Conservation (phyloP, 2,329 filamentous ascomycete species). For the Dactylonectria estremocensis region DNA sequence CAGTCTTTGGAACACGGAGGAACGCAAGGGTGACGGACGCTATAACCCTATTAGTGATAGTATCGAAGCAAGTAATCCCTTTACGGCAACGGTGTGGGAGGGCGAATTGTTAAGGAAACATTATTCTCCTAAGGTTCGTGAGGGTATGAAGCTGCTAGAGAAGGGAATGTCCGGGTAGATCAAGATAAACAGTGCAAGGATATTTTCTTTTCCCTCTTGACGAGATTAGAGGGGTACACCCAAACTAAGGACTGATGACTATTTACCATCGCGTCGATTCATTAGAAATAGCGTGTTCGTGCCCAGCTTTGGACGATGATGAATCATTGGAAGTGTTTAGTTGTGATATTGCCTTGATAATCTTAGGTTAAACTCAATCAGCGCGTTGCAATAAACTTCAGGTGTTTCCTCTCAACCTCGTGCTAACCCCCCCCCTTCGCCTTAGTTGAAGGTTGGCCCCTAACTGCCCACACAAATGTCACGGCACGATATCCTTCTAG, state of each 20-base stretch:
- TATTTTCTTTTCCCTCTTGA: not conserved
- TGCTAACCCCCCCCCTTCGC: too few relatives aligned
- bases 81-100: conserved; percentile 93
- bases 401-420: not conserved
- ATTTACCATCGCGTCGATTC: not conserved
- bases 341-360: not conserved
- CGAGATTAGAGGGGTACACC: not conserved
- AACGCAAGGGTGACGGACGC: conserved; percentile 90
- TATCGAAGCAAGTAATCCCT: conserved; percentile 91
- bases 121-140: conserved; percentile 88
- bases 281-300: not conserved
- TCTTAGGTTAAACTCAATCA: not conserved
- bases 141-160: conserved; percentile 79
- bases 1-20: conserved; percentile 94
- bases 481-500: too few relatives aligned
- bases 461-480: too few relatives aligned
- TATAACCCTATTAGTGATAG: conserved; percentile 82
- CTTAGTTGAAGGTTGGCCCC: too few relatives aligned
- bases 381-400: not conserved
- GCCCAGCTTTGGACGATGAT: not conserved
- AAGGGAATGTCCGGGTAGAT: conserved; percentile 68
- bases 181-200: not conserved
- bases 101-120: conserved; percentile 88
- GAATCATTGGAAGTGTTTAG: not conserved
- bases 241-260: not conserved